These are phyloP conservation scores for Phytophthora cryptogea DNA, from an alignment of 352 stramenopile species.

Conservation along the genomic window DNA sequence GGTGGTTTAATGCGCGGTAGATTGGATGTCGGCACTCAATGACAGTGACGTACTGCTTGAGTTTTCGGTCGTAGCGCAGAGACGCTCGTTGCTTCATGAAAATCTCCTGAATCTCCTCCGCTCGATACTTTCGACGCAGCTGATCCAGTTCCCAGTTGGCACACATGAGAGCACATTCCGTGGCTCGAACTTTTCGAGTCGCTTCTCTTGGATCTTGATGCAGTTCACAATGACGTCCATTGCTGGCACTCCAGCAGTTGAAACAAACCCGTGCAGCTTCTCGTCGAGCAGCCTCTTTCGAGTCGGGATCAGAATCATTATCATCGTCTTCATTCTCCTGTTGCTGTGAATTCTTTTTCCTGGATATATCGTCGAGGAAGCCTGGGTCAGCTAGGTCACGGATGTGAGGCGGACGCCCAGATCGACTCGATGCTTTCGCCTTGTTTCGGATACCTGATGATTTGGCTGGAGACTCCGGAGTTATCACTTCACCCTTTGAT, in stretches of 20 bases:
- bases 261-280: conserved; percentile 74
- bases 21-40: conserved; percentile 92
- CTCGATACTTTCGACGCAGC: conserved; percentile 81
- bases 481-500: conserved; percentile 4
- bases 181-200: conserved; percentile 49
- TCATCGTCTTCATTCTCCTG: conserved; percentile 14
- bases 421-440: conserved; percentile 21
- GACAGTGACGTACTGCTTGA: conserved; percentile 90
- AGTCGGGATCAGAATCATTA: conserved; percentile 10
- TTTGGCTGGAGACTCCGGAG: conserved; percentile 9
- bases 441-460: conserved; percentile 18
- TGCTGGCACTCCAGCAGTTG: conserved; percentile 94
- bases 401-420: conserved; percentile 54
- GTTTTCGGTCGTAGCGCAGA: conserved; percentile 84
- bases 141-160: conserved; percentile 92
- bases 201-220: conserved; percentile 52
- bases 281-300: conserved; percentile 17
- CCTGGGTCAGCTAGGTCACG: conserved; percentile 77
- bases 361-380: conserved; percentile 48
- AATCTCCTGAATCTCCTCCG: conserved; percentile 93
- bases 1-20: conserved; percentile 77
- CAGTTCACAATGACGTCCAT: conserved; percentile 76
- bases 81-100: conserved; percentile 89
- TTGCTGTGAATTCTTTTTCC: conserved; percentile 5
- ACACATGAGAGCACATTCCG: conserved; percentile 90